A percentile compares a stretch with the other conserved stretches of the same genome.
phyloP scores from a whole-genome alignment of 176 grass and related monocot species.

The Areca catechu region DNA sequence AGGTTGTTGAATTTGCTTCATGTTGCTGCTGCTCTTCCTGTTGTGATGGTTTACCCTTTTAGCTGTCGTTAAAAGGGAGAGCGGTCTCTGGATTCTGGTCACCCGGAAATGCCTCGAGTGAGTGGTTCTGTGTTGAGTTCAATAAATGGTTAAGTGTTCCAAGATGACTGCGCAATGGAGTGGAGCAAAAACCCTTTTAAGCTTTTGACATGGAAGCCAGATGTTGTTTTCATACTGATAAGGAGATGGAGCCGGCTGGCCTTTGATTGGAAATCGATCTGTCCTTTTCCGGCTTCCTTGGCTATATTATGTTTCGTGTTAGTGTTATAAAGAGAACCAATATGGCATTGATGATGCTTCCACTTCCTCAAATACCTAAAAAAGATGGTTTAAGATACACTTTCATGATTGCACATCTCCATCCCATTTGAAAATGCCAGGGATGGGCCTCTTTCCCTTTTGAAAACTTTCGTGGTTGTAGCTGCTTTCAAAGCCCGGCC shows the following conservation, averaged over 20 bases:
- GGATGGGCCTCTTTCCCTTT: conserved; percentile 42
- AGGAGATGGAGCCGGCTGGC: no score
- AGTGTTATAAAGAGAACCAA: background rate
- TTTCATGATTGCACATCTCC: background rate
- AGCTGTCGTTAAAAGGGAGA: background rate
- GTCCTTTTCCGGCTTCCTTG: conserved; percentile 1
- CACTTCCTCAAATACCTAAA: conserved; percentile 34
- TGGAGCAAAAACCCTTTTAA: no score
- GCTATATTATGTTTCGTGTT: background rate
- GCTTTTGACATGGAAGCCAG: conserved; percentile 5
- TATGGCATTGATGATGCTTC: conserved; percentile 23
- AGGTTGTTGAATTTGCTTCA: conserved; percentile 7
- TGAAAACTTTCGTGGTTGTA: conserved; percentile 27
- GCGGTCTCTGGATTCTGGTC: no score
- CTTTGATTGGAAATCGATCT: background rate
- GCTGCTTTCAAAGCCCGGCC: background rate
- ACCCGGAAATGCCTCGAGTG: no score
- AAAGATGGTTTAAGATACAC: conserved; percentile 10
- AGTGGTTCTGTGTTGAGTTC: no score
- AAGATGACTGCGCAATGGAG: no score
- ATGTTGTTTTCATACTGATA: conserved; percentile 1
- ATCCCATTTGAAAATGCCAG: conserved; percentile 42
- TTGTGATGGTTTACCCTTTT: conserved; percentile 19
- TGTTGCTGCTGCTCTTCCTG: conserved; percentile 10
- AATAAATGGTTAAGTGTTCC: no score